Conservation (phyloP, 2,329 filamentous ascomycete species). For the Calonectria hongkongensis region DNA sequence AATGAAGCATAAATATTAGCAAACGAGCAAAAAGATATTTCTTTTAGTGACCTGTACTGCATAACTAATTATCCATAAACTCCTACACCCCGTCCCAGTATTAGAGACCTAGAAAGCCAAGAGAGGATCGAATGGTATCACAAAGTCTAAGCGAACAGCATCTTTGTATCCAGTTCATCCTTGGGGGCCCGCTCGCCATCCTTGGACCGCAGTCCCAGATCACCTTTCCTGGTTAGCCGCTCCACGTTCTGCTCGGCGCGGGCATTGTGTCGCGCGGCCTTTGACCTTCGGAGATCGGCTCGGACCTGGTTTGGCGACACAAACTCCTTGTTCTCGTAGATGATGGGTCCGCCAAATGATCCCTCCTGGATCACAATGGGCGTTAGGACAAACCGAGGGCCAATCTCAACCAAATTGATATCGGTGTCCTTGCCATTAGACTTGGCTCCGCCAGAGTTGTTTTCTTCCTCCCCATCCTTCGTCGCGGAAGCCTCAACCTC, state of each 20-base stretch:
- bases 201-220: conserved; percentile 82
- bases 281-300: conserved; percentile 84
- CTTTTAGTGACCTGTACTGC: conserved; percentile 49
- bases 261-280: conserved; percentile 85
- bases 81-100: conserved; percentile 52
- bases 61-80: conserved; percentile 51
- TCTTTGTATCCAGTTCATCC: conserved; percentile 84
- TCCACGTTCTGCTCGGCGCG: conserved; percentile 85
- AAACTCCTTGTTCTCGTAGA: conserved; percentile 99
- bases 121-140: conserved; percentile 53
- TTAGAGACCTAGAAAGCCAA: conserved; percentile 53
- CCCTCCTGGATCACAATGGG: conserved; percentile 97
- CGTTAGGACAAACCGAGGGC: conserved; percentile 92
- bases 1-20: conserved; percentile 32
- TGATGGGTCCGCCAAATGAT: conserved; percentile 95
- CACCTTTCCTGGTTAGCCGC: conserved; percentile 82
- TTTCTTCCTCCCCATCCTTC: conserved; percentile 63
- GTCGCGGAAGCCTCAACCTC: conserved; percentile 81
- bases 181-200: conserved; percentile 78
- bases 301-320: conserved; percentile 96
- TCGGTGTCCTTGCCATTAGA: conserved; percentile 77
- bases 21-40: conserved; percentile 38
- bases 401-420: conserved; percentile 91
- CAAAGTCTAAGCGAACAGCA: conserved; percentile 80
- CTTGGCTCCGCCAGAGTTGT: conserved; percentile 65